A percentile compares a stretch with the other conserved stretches of the same genome.
These are phyloP conservation scores for Tubosaeta sp. DNA, from an alignment of 768 basidiomycete species.

Conservation along the genomic window DNA sequence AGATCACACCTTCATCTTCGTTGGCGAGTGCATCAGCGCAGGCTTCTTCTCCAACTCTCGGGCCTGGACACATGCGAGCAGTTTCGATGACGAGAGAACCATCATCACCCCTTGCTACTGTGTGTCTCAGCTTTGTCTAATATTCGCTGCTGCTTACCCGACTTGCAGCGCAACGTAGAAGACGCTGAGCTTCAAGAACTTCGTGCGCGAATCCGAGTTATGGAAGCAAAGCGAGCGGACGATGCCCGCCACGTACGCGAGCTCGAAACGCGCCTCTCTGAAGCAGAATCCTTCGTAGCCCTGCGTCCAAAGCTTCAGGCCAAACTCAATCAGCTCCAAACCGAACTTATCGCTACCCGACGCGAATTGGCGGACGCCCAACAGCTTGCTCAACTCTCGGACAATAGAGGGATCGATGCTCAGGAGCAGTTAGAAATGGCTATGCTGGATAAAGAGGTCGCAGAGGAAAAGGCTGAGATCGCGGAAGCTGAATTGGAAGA, in stretches of 20 bases:
- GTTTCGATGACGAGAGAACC: slow-evolving; percentile 24
- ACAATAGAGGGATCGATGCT: slow-evolving; percentile 67
- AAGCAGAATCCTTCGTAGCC: slow-evolving; percentile 79
- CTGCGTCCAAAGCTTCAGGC: slow-evolving; percentile 89
- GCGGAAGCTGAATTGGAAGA: slow-evolving; percentile 77
- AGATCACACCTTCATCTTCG: slow-evolving; percentile 15
- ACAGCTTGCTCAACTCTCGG: slow-evolving; percentile 68
- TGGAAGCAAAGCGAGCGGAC: slow-evolving; percentile 84
- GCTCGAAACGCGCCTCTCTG: slow-evolving; percentile 78
- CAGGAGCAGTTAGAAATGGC: slow-evolving; percentile 93
- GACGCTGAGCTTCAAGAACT: slow-evolving; percentile 75
- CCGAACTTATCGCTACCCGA: slow-evolving; percentile 71
- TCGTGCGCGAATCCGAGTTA: slow-evolving; percentile 73
- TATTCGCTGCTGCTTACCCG: slow-evolving; percentile 8
- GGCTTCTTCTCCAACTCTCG: slow-evolving; percentile 5
- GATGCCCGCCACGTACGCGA: slow-evolving; percentile 81
- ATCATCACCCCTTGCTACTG: slow-evolving; percentile 23
- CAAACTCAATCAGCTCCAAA: slow-evolving; percentile 76
- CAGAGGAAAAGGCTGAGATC: slow-evolving; percentile 86
- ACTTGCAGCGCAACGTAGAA: slow-evolving; percentile 33
- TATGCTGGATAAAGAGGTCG: slow-evolving; percentile 93
- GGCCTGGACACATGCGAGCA: slow-evolving; percentile 9
- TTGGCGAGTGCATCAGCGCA: slow-evolving; percentile 5
- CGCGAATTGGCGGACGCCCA: slow-evolving; percentile 74
- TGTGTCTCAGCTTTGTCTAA: slow-evolving; percentile 5